Evolutionary conservation across 441 rosid species (phyloP), one percentile per base, ranked within the genome.

Genomic region (Adansonia gregorii): DNA sequence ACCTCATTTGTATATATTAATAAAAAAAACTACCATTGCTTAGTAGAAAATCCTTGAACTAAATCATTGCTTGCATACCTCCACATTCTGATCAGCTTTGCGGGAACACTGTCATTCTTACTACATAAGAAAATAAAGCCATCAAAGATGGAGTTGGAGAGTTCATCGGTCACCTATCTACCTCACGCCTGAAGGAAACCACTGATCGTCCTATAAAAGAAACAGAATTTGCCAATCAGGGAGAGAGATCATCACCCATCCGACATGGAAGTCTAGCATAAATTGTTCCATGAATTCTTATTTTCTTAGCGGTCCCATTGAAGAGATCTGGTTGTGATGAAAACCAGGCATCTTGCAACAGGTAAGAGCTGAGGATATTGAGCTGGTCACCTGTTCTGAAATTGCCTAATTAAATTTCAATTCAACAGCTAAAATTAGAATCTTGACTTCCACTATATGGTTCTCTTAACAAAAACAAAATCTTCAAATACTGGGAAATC

Each of bases 191-290:
- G 65, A 59, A 35, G 65, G 39, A 60, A 60, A 10, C 6, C 5
- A 22, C 15, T 22, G 7, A 22, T 56, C 24, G 19, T 60, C n/a
- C 14, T 9, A 9, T 27, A 24, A 14, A 2, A 59, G 39, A 60
- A 61, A 27, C 31, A 27, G 0, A 27, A 61, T 61, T 19, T 11
- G 67, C 7, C 67, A 2, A 11, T 61, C 17, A 61, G 27, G 66
- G 8, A 24, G 66, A 61, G 41, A 27, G 39, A 35, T 61, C 8
- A 61, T 61, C 66, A 61, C n/a, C 66, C 66, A 61, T 61, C 39
- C 27, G 12, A 61, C 66, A 61, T 61, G 1, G 15, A 27, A 12
- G n/a, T 12, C 8, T 11, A 11, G 67, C 14, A 61, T 27, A 60
- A 11, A 11, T 61, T 27, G 17, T 61, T 27, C 17, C 43, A 27